Evolutionary conservation across 345 rosid genomes (phyloP), one percentile per base, ranked within the genome.

Genomic region (Cochlearia excelsa): DNA sequence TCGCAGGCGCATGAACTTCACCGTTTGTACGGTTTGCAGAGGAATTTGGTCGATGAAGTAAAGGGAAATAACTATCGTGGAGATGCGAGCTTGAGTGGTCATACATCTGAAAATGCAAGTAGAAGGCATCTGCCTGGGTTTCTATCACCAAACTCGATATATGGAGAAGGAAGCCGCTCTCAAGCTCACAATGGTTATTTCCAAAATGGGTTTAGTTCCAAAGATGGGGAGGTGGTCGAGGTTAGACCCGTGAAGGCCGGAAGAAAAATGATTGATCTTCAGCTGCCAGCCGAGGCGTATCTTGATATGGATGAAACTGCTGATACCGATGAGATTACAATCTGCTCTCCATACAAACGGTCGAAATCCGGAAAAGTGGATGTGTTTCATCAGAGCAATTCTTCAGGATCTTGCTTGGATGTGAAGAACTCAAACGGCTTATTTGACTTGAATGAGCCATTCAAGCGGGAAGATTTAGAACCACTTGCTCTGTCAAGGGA

Each of bases 361-460:
- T 73, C 79, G 5, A 87, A 67, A 68, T 35, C 68, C 45, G 63
- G 44, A 42, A 55, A 2, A 37, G 40, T 6, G 7, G 40, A 64
- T 75, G 76, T 57, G 65, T 68, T 1, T 33, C 35, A 33, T 33
- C 5, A 5, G 35, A 33, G 35, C 5, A 33, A 5, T 33, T 33
- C 40, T 37, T 74, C 80, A 46, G 75, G 74, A 54, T 74, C 78
- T 65, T 68, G 59, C 74, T 54, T 65, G 59, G 72, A 76, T 35
- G 65, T 50, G 33, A 61, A 67, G 77, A 57, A 67, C 38, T 66
- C 57, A 73, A 77, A 51, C 57, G 76, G 78, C 35, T 71, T 86
- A 70, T 76, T 86, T 30, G 94, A 93, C 79, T 75, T 93, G 77
- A 93, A 88, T 66, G 83, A 85, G 73, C 97, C 95, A n/a, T 55